These are phyloP conservation scores for Phytopythium vexans DNA, from an alignment of 352 stramenopile genomes.

Conservation along the genomic window DNA sequence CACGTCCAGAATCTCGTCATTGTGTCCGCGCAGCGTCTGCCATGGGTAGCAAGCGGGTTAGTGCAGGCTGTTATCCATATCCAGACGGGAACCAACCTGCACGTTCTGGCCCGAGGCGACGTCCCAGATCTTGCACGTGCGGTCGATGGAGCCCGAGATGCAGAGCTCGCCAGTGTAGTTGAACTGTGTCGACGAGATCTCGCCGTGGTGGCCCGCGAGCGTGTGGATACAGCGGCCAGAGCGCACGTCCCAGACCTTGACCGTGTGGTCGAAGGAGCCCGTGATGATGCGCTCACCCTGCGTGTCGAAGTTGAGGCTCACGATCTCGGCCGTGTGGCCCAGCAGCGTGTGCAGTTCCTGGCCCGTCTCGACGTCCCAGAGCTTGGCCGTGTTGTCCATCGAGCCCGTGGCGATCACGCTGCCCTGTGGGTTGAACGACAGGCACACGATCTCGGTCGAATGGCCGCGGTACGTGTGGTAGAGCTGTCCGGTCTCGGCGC, in stretches of 20 bases:
- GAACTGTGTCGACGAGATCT: slow-evolving; percentile 95
- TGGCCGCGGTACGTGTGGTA: slow-evolving; percentile 95
- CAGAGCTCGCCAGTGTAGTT: slow-evolving; percentile 92
- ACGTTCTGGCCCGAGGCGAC: slow-evolving; percentile 90
- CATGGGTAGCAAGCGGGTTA: background rate
- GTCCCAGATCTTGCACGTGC: slow-evolving; percentile 94
- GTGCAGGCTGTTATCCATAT: background rate
- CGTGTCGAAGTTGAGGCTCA: slow-evolving; percentile 94
- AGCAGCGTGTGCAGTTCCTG: slow-evolving; percentile 93
- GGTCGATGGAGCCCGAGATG: slow-evolving; percentile 93
- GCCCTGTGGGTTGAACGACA: slow-evolving; percentile 94
- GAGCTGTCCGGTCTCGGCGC: slow-evolving; percentile 89
- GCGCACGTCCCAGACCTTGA: slow-evolving; percentile 90
- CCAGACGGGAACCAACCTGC: slow-evolving; percentile 28
- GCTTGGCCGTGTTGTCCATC: slow-evolving; percentile 95
- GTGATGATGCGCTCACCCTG: slow-evolving; percentile 93
- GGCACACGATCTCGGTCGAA: slow-evolving; percentile 94
- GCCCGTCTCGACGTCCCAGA: slow-evolving; percentile 95
- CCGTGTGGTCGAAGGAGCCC: slow-evolving; percentile 94
- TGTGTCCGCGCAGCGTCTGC: slow-evolving; percentile 91
- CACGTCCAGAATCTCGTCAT: slow-evolving; percentile 95
- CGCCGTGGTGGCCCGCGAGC: slow-evolving; percentile 91
- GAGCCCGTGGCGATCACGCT: slow-evolving; percentile 88
- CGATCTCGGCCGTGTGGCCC: slow-evolving; percentile 93
- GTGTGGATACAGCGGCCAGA: slow-evolving; percentile 90